Base-by-base conservation (phyloP, 2,329 filamentous ascomycete species). In the Epichloe sp. region DNA sequence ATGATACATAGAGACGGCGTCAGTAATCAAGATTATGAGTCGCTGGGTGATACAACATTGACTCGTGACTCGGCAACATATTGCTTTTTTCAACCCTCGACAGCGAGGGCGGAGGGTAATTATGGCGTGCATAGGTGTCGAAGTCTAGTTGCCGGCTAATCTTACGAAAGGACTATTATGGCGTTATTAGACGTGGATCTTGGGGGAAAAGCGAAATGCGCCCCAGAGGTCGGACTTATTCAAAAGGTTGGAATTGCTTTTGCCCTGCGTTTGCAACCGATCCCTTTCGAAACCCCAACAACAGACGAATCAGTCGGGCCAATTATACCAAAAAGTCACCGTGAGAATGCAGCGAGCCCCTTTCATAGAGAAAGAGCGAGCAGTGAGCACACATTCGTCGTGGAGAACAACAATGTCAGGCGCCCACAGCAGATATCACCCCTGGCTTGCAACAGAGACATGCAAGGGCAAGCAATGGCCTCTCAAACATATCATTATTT, bases 401-500 rank as follows among this genome's bases (percentile, higher is more conserved):
- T 14, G 17, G 8, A 21, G 26, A 35, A 38, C 35, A 48, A 43
- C 26, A 35, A 8, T 17, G 12, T 44, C 48, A 5, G 15, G 40
- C 40, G 19, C 26, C 34, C 34, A 38, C 41, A 31, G 19, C 41
- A 31, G 19, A 36, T 6, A 26, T 37, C 50, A 49, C 40, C 51
- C 48, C 49, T 44, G 50, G 50, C 51, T 41, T 51, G 49, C 53
- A 53, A 31, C 47, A 52, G 54, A 53, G 54, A 54, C 54, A 56
- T 53, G 54, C 54, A 56, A 54, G 54, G 54, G 54, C 46, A 46
- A 10, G 42, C 34, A 48, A 46, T 17, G 40, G 44, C 35, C 34
- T 38, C 48, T 46, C 41, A 51, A 51, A 52, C 52, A 50, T 23
- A 21, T 43, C 41, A 26, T 26, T 26, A 37, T 26, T 34, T 38